Evolutionary conservation across 306 rosid genomes (phyloP).

Genomic region (Dicorynia guianensis): DNA sequence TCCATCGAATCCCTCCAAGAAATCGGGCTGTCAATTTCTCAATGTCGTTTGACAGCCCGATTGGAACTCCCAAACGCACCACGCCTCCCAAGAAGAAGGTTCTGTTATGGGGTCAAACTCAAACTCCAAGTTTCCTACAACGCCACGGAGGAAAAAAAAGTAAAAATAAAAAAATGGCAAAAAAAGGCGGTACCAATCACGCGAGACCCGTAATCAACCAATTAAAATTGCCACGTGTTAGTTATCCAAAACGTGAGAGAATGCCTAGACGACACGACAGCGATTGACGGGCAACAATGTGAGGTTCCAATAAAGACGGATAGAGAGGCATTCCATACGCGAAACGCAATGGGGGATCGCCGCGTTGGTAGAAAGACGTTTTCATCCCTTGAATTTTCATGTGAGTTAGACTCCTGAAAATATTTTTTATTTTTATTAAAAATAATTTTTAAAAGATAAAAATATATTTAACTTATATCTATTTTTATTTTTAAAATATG

Average conservation of each 20-base stretch:
- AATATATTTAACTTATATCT: too few species aligned
- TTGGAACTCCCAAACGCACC: conserved; percentile 11
- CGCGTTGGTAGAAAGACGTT: neutral
- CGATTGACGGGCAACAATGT: neutral
- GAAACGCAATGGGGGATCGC: too few species aligned
- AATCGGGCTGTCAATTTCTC: conserved; percentile 73
- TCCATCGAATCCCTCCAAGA: conserved; percentile 35
- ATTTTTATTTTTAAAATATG: too few species aligned
- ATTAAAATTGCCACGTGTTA: conserved; percentile 31
- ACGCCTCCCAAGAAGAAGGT: conserved; percentile 25
- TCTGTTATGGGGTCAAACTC: conserved; percentile 2
- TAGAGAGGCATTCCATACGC: neutral
- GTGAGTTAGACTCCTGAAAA: too few species aligned
- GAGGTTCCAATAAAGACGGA: conserved; percentile 40
- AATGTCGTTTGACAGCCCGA: conserved; percentile 71
- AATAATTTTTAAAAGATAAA: too few species aligned
- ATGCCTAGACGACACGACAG: neutral
- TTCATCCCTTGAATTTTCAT: conserved; percentile 16
- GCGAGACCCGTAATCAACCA: neutral
- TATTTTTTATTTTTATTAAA: too few species aligned
- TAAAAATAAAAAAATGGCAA: too few species aligned
- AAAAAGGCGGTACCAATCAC: neutral
- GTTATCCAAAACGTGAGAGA: neutral
- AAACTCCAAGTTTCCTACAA: neutral
- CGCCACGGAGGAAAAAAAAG: too few species aligned